Evolutionary conservation across 2,329 filamentous ascomycete species (phyloP).

Genomic region (Neopestalotiopsis sp.): DNA sequence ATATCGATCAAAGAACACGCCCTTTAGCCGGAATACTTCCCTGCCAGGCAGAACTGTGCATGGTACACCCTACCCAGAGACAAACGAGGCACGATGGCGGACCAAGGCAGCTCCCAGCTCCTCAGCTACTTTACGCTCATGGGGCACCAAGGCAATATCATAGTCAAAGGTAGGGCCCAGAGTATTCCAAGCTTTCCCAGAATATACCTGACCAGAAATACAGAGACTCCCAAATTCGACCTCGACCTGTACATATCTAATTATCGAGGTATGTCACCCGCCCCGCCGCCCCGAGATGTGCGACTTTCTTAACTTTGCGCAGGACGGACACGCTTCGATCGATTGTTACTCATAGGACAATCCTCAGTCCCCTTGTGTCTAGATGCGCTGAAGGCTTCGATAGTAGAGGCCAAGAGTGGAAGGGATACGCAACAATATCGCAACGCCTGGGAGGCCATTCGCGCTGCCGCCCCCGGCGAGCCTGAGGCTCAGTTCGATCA

Average conservation of each 20-base stretch:
- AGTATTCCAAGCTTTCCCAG: not conserved
- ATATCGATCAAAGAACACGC: too few relatives aligned
- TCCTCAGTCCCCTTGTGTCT: conserved; percentile 76
- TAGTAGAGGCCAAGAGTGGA: conserved; percentile 76
- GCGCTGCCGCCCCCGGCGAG: conserved; percentile 67
- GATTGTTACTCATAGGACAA: conserved; percentile 81
- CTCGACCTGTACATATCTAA: conserved; percentile 90
- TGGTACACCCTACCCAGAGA: not conserved
- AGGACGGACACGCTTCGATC: conserved; percentile 83
- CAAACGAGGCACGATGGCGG: conserved; percentile 41
- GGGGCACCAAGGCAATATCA: conserved; percentile 48
- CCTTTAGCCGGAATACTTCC: not conserved
- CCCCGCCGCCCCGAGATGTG: conserved; percentile 6
- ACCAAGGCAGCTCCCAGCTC: conserved; percentile 34
- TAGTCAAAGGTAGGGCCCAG: conserved; percentile 50
- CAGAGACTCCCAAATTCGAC: conserved; percentile 86
- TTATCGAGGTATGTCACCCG: conserved; percentile 71
- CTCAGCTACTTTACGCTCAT: conserved; percentile 52
- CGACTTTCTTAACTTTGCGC: conserved; percentile 17
- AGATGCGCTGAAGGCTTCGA: conserved; percentile 81
- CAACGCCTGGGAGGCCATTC: conserved; percentile 69
- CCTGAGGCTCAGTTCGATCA: conserved; percentile 70
- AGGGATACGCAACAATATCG: conserved; percentile 76
- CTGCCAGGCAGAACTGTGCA: not conserved
- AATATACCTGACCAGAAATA: conserved; percentile 6